A percentile compares a stretch with the other conserved stretches of the same genome.
These are phyloP conservation scores for Diplogelasinospora grovesii DNA, from an alignment of 495 filamentous ascomycete species.

Conservation along the genomic window DNA sequence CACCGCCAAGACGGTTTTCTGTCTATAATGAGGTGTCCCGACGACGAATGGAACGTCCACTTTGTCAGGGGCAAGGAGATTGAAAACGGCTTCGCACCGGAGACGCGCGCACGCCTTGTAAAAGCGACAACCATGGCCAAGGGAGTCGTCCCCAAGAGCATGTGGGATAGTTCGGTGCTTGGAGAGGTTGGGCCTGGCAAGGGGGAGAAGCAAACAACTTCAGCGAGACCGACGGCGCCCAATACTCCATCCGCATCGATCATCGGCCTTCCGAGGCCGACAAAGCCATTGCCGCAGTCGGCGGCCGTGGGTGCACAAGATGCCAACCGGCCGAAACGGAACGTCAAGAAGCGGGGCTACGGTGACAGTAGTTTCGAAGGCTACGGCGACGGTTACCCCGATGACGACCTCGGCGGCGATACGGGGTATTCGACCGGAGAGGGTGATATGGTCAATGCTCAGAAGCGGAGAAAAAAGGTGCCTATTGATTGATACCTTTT, in stretches of 20 bases:
- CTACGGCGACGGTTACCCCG: constrained; percentile 48
- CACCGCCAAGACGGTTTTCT: constrained; percentile 30
- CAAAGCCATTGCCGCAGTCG: constrained; percentile 24
- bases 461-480: constrained; percentile 54
- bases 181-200: constrained; percentile 38
- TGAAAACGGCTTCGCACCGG: constrained; percentile 39
- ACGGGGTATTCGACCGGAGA: constrained; percentile 48
- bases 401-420: constrained; percentile 40
- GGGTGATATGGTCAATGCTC: constrained; percentile 37
- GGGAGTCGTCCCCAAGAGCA: constrained; percentile 37
- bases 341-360: constrained; percentile 46
- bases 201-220: constrained; percentile 28
- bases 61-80: constrained; percentile 50
- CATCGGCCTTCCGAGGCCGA: constrained; percentile 16
- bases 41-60: constrained; percentile 49
- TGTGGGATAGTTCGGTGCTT: constrained; percentile 48
- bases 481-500: too few species aligned
- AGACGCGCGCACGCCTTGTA: constrained; percentile 24
- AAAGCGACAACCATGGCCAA: constrained; percentile 44
- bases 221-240: constrained; percentile 36
- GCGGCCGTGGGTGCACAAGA: constrained; percentile 18
- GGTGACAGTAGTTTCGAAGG: constrained; percentile 51
- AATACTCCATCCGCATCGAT: constrained; percentile 33
- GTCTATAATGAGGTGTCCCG: constrained; percentile 42
- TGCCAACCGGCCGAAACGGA: constrained; percentile 32